These are phyloP conservation scores for Ichthyophthirius multifiliis DNA, from an alignment of 169 alveolate species.

Conservation along the genomic window DNA sequence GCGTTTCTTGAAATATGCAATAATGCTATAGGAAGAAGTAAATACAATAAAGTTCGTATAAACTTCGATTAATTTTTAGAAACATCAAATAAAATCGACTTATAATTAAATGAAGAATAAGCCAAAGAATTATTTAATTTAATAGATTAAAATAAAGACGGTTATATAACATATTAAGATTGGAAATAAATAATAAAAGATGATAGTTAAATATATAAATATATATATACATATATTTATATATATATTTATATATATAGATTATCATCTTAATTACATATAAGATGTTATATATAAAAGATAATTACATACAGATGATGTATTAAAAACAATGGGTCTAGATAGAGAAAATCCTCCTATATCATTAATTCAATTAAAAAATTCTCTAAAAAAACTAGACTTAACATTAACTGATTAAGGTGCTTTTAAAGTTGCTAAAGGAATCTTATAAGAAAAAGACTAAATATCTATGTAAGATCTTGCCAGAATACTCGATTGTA, in stretches of 20 bases:
- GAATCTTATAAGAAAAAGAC: constrained; percentile 10
- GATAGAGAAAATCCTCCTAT: constrained; percentile 35
- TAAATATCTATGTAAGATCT: constrained; percentile 24
- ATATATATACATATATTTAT: neutral
- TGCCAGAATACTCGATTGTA: constrained; percentile 3
- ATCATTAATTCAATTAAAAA: neutral
- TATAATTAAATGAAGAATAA: constrained; percentile 18
- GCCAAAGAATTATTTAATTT: neutral
- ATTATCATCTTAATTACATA: constrained; percentile 34
- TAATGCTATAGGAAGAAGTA: constrained; percentile 37
- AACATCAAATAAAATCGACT: constrained; percentile 20
- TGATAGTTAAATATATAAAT: neutral
- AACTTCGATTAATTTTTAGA: constrained; percentile 22
- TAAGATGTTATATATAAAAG: constrained; percentile 40
- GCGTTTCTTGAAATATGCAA: constrained; percentile 38
- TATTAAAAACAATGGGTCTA: constrained; percentile 33
- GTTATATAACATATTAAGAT: constrained; percentile 30
- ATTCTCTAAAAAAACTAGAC: constrained; percentile 30
- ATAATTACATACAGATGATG: constrained; percentile 39
- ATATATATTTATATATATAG: neutral
- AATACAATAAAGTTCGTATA: constrained; percentile 16
- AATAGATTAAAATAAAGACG: constrained; percentile 33
- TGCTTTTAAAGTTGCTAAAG: constrained; percentile 26
- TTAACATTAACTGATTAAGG: constrained; percentile 13
- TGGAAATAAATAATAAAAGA: constrained; percentile 31